Percentiles rank a stretch among this genome's conserved stretches.
Evolutionary conservation across 352 stramenopile genomes (phyloP).

Genomic region (Phytophthora ramorum): DNA sequence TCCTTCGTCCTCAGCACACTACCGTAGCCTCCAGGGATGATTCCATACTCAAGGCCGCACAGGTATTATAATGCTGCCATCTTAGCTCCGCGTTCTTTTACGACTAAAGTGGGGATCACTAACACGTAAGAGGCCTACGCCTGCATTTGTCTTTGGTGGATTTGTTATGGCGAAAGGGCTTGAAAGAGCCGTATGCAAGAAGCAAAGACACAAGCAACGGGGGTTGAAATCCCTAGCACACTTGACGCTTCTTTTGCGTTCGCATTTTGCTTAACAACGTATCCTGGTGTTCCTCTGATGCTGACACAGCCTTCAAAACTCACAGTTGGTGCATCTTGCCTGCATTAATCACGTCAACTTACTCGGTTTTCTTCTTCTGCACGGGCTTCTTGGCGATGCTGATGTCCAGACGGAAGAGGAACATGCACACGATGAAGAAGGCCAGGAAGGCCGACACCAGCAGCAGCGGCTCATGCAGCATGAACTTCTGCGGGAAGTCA

Average conservation of each 20-base stretch:
- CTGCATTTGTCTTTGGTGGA: too few relatives aligned
- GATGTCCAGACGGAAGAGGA: conserved; percentile 85
- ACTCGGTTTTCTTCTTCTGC: conserved; percentile 78
- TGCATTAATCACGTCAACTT: conserved; percentile 35
- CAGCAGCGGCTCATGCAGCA: conserved; percentile 89
- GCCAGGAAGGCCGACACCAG: conserved; percentile 84
- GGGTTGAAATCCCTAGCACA: too few relatives aligned
- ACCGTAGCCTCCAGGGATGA: conserved; percentile 11
- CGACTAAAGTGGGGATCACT: too few relatives aligned
- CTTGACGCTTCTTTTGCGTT: neutral
- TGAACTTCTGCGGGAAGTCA: conserved; percentile 80
- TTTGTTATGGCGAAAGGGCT: too few relatives aligned
- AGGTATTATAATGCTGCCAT: too few relatives aligned
- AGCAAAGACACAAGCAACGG: too few relatives aligned
- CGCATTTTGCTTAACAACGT: conserved; percentile 21
- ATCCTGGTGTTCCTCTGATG: conserved; percentile 2
- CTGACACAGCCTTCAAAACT: conserved; percentile 15
- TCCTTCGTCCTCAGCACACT: conserved; percentile 51
- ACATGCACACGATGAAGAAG: conserved; percentile 88
- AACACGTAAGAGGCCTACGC: too few relatives aligned
- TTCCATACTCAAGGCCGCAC: too few relatives aligned
- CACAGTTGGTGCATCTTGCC: conserved; percentile 16
- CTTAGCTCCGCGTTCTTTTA: too few relatives aligned
- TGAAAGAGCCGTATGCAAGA: too few relatives aligned
- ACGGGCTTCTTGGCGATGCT: conserved; percentile 59